Evolutionary conservation across 2,329 filamentous ascomycete species (phyloP).

Genomic region (Fusarium hostae): DNA sequence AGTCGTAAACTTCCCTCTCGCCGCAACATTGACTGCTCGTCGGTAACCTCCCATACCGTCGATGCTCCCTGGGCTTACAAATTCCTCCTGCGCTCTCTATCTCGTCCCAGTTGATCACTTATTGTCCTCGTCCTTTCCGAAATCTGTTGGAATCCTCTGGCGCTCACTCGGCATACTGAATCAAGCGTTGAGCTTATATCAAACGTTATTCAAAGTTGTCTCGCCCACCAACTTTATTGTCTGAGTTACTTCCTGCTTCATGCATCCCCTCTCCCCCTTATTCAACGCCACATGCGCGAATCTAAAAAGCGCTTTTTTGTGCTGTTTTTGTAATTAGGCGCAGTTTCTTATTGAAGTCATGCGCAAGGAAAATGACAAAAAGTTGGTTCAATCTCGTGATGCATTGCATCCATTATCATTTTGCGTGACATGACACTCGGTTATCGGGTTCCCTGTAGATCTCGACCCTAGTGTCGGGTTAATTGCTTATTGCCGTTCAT

Average conservation of each 20-base stretch:
- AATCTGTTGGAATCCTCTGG: conserved; percentile 9
- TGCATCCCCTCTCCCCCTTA: not conserved
- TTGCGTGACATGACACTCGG: conserved; percentile 26
- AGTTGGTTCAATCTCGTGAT: conserved; percentile 39
- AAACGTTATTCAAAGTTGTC: conserved; percentile 24
- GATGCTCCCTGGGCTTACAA: conserved; percentile 21
- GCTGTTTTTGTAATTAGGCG: conserved; percentile 47
- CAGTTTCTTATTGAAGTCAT: conserved; percentile 35
- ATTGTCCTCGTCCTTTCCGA: conserved; percentile 8
- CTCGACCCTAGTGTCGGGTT: not conserved
- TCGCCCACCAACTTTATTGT: conserved; percentile 16
- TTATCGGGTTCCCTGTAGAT: conserved; percentile 32
- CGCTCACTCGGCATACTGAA: conserved; percentile 20
- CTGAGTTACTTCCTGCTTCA: conserved; percentile 7
- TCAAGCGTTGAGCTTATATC: conserved; percentile 11
- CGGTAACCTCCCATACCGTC: conserved; percentile 24
- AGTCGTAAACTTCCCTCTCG: conserved; percentile 50
- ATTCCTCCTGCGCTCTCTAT: not conserved
- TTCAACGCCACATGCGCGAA: conserved; percentile 31
- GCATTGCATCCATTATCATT: conserved; percentile 1
- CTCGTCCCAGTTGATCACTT: not conserved
- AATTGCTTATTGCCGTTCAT: conserved; percentile 26
- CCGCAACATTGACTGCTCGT: conserved; percentile 7
- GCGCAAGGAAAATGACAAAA: conserved; percentile 39
- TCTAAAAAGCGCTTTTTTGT: conserved; percentile 43